Conservation (phyloP, 164 flowering plant genomes). For the Macadamia integrifolia region DNA sequence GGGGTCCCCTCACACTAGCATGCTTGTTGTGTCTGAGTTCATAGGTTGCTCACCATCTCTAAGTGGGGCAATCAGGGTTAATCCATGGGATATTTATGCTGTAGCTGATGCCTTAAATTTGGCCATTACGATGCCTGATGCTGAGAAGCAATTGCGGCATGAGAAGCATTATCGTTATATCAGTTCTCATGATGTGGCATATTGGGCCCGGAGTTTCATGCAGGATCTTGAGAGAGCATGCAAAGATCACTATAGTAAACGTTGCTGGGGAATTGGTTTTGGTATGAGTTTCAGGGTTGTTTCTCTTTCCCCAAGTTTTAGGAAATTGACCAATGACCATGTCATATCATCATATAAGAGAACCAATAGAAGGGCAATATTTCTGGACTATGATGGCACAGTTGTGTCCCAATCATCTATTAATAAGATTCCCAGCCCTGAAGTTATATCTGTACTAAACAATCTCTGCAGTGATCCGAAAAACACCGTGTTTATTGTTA, state of each 20-base stretch:
- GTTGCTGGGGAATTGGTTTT: constrained; percentile 73
- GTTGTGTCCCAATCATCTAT: constrained; percentile 53
- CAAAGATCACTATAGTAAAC: constrained; percentile 51
- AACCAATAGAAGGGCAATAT: constrained; percentile 57
- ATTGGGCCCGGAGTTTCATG: constrained; percentile 70
- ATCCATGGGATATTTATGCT: constrained; percentile 77
- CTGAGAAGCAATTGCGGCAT: constrained; percentile 68
- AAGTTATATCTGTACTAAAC: constrained; percentile 45
- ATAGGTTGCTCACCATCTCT: constrained; percentile 83
- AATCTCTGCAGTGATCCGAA: constrained; percentile 52
- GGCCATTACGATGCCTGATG: constrained; percentile 46
- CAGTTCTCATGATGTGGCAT: constrained; percentile 68
- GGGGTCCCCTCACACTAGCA: constrained; percentile 50
- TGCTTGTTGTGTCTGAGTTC: constrained; percentile 81
- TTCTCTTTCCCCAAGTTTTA: constrained; percentile 61
- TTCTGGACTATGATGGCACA: constrained; percentile 82
- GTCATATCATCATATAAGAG: constrained; percentile 49
- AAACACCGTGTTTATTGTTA: constrained; percentile 71
- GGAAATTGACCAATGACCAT: constrained; percentile 46
- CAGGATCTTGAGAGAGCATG: constrained; percentile 69
- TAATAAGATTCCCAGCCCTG: constrained; percentile 45
- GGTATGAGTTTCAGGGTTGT: constrained; percentile 65
- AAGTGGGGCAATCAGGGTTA: constrained; percentile 80
- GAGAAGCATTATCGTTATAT: constrained; percentile 72
- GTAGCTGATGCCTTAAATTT: constrained; percentile 58